Conservation (phyloP, 2,329 filamentous ascomycete genomes). For the Fusarium sp. region DNA sequence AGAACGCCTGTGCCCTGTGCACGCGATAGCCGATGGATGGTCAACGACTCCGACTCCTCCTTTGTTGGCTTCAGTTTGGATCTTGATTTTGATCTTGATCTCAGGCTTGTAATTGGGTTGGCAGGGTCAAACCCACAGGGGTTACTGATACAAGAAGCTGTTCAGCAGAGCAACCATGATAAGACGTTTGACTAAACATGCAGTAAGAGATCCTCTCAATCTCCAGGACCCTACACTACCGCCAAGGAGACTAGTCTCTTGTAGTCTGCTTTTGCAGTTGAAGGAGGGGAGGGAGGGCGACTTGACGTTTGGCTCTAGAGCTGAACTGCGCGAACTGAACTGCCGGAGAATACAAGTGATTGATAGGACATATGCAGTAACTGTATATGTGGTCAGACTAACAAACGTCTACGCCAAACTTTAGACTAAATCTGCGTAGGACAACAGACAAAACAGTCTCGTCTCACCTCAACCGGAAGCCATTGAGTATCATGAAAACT, state of each 20-base stretch:
- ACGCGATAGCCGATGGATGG: constrained; percentile 40
- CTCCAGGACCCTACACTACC: constrained; percentile 10
- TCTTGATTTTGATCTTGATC: constrained; percentile 10
- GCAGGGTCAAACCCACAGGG: constrained; percentile 28
- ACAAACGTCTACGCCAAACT: neutral
- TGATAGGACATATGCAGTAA: constrained; percentile 4
- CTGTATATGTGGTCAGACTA: neutral
- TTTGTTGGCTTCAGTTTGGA: constrained; percentile 3
- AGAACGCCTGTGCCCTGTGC: constrained; percentile 30
- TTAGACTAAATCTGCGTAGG: constrained; percentile 5
- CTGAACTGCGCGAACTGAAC: constrained; percentile 5
- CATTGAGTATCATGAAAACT: constrained; percentile 7
- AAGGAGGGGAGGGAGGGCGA: constrained; percentile 4
- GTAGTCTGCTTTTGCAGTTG: constrained; percentile 28
- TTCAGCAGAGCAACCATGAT: constrained; percentile 26
- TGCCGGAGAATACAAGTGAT: constrained; percentile 10
- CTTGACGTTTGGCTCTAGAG: neutral
- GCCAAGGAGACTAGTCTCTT: neutral
- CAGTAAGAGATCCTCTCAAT: constrained; percentile 15
- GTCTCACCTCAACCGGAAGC: neutral
- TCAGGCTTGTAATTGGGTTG: constrained; percentile 25
- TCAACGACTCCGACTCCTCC: constrained; percentile 25
- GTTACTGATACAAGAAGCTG: constrained; percentile 31
- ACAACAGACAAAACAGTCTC: constrained; percentile 12
- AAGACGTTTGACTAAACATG: constrained; percentile 30